Evolutionary conservation across 805 yeast species (phyloP).

Genomic region (Candida tibetensis): DNA sequence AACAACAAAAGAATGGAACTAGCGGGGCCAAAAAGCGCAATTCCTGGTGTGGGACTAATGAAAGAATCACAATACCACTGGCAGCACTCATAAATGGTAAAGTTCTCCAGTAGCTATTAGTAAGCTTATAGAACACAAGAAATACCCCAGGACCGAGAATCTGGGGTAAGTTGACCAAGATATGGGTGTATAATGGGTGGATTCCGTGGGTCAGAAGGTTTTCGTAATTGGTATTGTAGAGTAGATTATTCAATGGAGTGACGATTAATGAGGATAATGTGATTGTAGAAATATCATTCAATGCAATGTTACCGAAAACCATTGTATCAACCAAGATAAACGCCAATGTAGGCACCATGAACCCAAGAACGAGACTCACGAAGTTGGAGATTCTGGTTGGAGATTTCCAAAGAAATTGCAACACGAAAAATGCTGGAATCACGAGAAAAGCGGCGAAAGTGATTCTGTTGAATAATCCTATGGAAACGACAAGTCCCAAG

Average conservation of each 20-base stretch:
- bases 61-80: slow-evolving; percentile 62
- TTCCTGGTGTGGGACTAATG: slow-evolving; percentile 89
- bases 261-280: slow-evolving; percentile 39
- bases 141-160: slow-evolving; percentile 75
- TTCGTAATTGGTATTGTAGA: slow-evolving; percentile 57
- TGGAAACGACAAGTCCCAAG: slow-evolving; percentile 50
- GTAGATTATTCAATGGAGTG: slow-evolving; percentile 74
- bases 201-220: slow-evolving; percentile 80
- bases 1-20: slow-evolving; percentile 64
- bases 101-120: slow-evolving; percentile 41
- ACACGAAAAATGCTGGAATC: slow-evolving; percentile 53
- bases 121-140: slow-evolving; percentile 37
- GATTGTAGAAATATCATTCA: slow-evolving; percentile 9
- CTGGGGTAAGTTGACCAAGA: slow-evolving; percentile 73
- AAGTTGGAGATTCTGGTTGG: slow-evolving; percentile 15
- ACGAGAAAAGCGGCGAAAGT: slow-evolving; percentile 77
- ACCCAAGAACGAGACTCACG: slow-evolving; percentile 20
- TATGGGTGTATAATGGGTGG: slow-evolving; percentile 75
- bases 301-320: slow-evolving; percentile 23
- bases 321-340: slow-evolving; percentile 57
- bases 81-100: slow-evolving; percentile 58
- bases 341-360: slow-evolving; percentile 27
- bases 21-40: slow-evolving; percentile 81
- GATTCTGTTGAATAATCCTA: slow-evolving; percentile 82
- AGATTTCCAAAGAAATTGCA: slow-evolving; percentile 40